phyloP scores from a whole-genome alignment of 805 yeast species.

The Jamesozyma hellenica region DNA sequence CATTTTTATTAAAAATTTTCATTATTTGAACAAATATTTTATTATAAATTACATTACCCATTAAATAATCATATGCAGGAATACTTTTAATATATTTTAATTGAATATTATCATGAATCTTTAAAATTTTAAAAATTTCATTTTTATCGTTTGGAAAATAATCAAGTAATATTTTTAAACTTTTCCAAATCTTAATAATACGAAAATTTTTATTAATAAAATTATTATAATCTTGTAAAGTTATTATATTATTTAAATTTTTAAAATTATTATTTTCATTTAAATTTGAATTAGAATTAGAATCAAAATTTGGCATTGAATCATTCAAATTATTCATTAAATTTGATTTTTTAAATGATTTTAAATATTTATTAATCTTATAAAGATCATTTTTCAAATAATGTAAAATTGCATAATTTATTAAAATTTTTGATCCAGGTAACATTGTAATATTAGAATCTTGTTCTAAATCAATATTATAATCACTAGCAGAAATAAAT shows the following conservation, averaged over 20 bases:
- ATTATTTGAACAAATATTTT: conserved; percentile 18
- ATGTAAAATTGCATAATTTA: conserved; percentile 10
- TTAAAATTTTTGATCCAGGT: conserved; percentile 17
- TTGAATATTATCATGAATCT: conserved; percentile 18
- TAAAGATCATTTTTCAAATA: conserved; percentile 16
- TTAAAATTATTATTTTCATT: background rate
- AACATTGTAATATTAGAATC: background rate
- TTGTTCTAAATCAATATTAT: background rate
- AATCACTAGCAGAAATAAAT: background rate
- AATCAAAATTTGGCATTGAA: conserved; percentile 4
- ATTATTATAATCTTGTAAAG: background rate
- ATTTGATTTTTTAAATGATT: conserved; percentile 4
- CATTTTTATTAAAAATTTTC: conserved; percentile 13
- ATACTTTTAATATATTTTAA: conserved; percentile 14
- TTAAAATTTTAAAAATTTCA: conserved; percentile 1
- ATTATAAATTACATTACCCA: conserved; percentile 23
- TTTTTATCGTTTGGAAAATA: conserved; percentile 5
- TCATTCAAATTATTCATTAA: conserved; percentile 1
- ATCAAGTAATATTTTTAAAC: conserved; percentile 14
- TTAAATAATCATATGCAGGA: conserved; percentile 21
- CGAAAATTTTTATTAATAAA: background rate
- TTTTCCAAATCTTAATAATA: conserved; percentile 18
- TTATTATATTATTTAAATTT: conserved; percentile 1
- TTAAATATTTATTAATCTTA: conserved; percentile 6
- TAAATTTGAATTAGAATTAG: background rate